Evolutionary conservation across 176 grass and related monocot genomes (phyloP).

Genomic region (Saccharum spontaneum): DNA sequence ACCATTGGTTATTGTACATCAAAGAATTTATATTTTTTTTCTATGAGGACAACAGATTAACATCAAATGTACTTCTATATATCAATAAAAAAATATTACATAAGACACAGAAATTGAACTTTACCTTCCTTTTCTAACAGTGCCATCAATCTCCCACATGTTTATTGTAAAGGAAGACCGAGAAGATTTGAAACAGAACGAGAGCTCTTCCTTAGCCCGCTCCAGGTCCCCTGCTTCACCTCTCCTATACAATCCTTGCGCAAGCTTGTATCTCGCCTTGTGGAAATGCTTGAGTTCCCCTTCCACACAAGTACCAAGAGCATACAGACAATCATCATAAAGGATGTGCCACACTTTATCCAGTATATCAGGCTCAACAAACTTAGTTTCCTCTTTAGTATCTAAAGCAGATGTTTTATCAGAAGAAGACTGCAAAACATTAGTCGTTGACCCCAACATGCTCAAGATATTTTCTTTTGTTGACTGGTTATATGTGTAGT

Average conservation of each 20-base stretch:
- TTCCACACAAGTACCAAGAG: slow-evolving; percentile 84
- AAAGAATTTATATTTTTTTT: neutral
- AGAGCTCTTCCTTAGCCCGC: slow-evolving; percentile 86
- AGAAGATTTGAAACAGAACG: slow-evolving; percentile 99
- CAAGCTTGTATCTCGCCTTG: slow-evolving; percentile 92
- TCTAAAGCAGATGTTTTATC: slow-evolving; percentile 43
- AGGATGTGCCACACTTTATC: slow-evolving; percentile 88
- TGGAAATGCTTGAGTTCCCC: slow-evolving; percentile 98
- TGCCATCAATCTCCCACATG: slow-evolving; percentile 99
- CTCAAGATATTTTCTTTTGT: slow-evolving; percentile 70
- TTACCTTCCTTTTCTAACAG: slow-evolving; percentile 89
- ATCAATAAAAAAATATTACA: neutral
- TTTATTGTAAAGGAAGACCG: slow-evolving; percentile 91
- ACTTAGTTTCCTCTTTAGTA: slow-evolving; percentile 48
- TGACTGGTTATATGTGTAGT: slow-evolving; percentile 67
- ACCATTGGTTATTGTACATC: neutral
- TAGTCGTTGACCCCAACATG: slow-evolving; percentile 54
- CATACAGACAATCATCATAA: slow-evolving; percentile 90
- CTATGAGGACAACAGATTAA: neutral
- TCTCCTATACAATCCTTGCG: slow-evolving; percentile 83
- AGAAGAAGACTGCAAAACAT: slow-evolving; percentile 49
- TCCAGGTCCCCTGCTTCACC: slow-evolving; percentile 74
- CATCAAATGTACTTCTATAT: neutral
- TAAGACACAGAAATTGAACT: slow-evolving; percentile 7
- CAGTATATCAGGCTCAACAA: slow-evolving; percentile 61